Evolutionary conservation across 2,329 filamentous ascomycete species (phyloP).

Genomic region (Stagonosporopsis cucurbitacearum): DNA sequence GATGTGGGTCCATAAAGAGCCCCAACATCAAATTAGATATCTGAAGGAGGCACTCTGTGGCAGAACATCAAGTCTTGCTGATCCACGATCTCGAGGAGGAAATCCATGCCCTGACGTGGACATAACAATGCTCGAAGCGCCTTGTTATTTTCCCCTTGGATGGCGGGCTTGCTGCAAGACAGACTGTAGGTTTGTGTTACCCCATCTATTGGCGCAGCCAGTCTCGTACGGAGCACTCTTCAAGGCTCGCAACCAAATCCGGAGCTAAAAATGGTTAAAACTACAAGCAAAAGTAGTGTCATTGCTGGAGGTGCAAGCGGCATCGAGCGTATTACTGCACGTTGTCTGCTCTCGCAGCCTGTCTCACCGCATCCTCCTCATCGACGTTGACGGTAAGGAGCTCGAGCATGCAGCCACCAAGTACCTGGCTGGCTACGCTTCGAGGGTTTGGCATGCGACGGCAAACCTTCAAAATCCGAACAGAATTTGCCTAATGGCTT

Average conservation of each 20-base stretch:
- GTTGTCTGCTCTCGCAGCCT: conserved; percentile 48
- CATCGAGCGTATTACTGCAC: conserved; percentile 53
- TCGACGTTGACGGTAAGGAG: conserved; percentile 53
- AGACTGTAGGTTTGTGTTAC: background rate
- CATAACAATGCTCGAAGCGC: background rate
- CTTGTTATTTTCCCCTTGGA: background rate
- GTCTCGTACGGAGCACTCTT: background rate
- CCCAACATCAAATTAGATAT: background rate
- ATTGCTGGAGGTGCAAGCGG: conserved; percentile 53
- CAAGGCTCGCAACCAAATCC: background rate
- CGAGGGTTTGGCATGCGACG: conserved; percentile 30
- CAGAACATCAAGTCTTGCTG: background rate
- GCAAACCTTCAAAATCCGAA: conserved; percentile 50
- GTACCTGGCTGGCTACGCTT: conserved; percentile 43
- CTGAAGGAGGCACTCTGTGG: background rate
- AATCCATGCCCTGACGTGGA: background rate
- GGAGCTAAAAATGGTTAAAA: conserved; percentile 21
- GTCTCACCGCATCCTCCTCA: conserved; percentile 53
- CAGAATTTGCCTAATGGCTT: conserved; percentile 27
- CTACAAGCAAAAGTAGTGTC: conserved; percentile 39
- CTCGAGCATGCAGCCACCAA: conserved; percentile 34
- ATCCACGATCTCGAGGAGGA: background rate
- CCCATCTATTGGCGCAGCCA: background rate
- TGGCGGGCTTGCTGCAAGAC: too few relatives aligned
- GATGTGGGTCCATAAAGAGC: background rate